Percentiles rank a stretch among this genome's conserved stretches.
phyloP scores from a whole-genome alignment of 192 early-diverging fungal species.

The Gonapodya sp. region DNA sequence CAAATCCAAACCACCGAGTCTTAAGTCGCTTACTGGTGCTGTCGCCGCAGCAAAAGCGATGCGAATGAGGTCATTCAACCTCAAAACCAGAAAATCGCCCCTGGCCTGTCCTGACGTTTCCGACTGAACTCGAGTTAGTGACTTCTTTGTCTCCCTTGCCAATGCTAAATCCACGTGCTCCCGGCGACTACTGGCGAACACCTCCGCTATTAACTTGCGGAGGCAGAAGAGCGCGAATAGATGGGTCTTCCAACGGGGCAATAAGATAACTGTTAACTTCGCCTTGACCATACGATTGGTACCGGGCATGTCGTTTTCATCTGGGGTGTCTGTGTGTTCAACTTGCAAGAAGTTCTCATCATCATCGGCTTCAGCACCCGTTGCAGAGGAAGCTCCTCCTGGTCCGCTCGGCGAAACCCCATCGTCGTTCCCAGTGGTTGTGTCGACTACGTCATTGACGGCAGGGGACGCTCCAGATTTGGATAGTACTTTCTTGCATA shows the following conservation, averaged over 20 bases:
- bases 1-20: conserved; percentile 68
- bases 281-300: neutral
- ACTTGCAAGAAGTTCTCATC: conserved; percentile 17
- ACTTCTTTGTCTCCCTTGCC: conserved; percentile 41
- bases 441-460: conserved; percentile 16
- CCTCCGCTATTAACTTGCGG: conserved; percentile 49
- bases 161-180: conserved; percentile 62
- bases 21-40: conserved; percentile 56
- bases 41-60: conserved; percentile 86
- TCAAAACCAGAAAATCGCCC: conserved; percentile 62
- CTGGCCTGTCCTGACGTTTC: conserved; percentile 16
- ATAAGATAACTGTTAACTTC: conserved; percentile 21
- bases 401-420: conserved; percentile 6
- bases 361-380: conserved; percentile 13
- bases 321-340: conserved; percentile 14
- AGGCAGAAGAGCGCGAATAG: conserved; percentile 69
- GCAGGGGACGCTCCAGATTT: conserved; percentile 40
- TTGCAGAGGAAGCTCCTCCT: neutral
- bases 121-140: neutral
- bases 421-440: conserved; percentile 14
- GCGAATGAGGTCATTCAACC: conserved; percentile 76
- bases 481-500: conserved; percentile 68
- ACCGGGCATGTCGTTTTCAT: conserved; percentile 25
- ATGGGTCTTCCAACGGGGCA: conserved; percentile 68
- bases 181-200: conserved; percentile 37